Evolutionary conservation across 768 basidiomycete genomes (phyloP).

Genomic region (Suillus tomentosus): DNA sequence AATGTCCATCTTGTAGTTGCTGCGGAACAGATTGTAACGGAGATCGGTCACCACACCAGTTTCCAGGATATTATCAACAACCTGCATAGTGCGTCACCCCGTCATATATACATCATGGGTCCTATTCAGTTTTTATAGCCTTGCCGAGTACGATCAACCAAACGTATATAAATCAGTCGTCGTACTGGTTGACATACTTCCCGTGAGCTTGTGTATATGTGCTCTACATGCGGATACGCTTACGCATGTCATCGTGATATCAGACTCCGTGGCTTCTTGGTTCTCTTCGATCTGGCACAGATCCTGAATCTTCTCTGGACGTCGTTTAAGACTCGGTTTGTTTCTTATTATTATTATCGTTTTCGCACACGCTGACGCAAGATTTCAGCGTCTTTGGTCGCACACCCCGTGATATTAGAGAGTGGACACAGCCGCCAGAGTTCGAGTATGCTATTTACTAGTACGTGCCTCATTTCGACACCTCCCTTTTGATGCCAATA

Average conservation of each 20-base stretch:
- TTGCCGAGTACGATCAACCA: constrained; percentile 74
- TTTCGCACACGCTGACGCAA: constrained; percentile 10
- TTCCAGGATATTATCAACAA: constrained; percentile 47
- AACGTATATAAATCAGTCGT: constrained; percentile 90
- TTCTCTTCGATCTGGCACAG: constrained; percentile 94
- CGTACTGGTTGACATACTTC: constrained; percentile 93
- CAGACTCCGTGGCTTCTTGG: constrained; percentile 92
- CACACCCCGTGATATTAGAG: constrained; percentile 86
- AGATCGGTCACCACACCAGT: constrained; percentile 50
- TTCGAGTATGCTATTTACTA: constrained; percentile 88
- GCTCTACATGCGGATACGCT: constrained; percentile 11
- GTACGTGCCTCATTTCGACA: constrained; percentile 42
- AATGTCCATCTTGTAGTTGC: constrained; percentile 26
- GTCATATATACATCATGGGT: background rate
- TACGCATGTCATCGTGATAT: constrained; percentile 8
- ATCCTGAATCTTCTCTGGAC: constrained; percentile 87
- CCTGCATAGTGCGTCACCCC: constrained; percentile 38
- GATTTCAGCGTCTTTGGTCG: constrained; percentile 71
- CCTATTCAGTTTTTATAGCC: constrained; percentile 39
- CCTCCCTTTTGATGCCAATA: constrained; percentile 8
- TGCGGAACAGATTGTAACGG: constrained; percentile 43
- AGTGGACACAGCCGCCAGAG: constrained; percentile 88
- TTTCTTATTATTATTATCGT: constrained; percentile 8
- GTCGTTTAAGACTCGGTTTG: constrained; percentile 80
- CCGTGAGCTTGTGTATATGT: constrained; percentile 55